These are phyloP conservation scores for Eutrema heterophyllum DNA, from an alignment of 345 rosid species.

Conservation along the genomic window DNA sequence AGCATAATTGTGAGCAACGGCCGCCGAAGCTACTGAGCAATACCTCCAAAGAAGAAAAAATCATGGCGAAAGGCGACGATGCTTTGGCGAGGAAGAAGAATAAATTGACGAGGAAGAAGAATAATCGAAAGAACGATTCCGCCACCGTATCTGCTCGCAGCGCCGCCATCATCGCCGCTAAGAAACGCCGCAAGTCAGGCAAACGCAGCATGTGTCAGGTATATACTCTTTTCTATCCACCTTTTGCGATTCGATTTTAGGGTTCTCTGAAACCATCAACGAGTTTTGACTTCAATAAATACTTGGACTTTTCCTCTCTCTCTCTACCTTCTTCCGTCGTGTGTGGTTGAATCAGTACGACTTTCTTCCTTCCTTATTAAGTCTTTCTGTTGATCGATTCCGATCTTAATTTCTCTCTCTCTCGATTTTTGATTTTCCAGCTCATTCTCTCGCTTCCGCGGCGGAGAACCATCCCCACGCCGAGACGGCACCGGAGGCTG, in stretches of 20 bases:
- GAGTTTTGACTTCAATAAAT: background rate
- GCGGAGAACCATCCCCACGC: slow-evolving; percentile 43
- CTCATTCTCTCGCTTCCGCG: slow-evolving; percentile 57
- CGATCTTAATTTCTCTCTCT: slow-evolving; percentile 12
- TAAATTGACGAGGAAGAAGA: slow-evolving; percentile 56
- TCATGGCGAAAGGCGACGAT: slow-evolving; percentile 81
- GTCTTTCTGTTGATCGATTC: background rate
- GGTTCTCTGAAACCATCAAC: background rate
- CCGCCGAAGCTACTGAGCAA: slow-evolving; percentile 21
- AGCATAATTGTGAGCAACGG: background rate
- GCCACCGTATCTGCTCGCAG: slow-evolving; percentile 60
- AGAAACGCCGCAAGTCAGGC: slow-evolving; percentile 80
- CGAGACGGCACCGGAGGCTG: slow-evolving; percentile 15
- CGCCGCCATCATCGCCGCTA: slow-evolving; percentile 78
- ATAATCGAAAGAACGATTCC: slow-evolving; percentile 36
- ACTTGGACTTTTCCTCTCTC: slow-evolving; percentile 1
- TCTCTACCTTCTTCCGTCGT: background rate
- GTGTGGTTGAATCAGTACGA: slow-evolving; percentile 19
- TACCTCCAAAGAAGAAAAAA: background rate
- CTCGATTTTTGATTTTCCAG: slow-evolving; percentile 30
- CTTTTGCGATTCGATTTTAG: background rate
- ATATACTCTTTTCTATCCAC: background rate
- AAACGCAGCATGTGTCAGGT: slow-evolving; percentile 82
- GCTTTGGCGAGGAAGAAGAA: slow-evolving; percentile 55
- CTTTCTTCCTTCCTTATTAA: background rate